phyloP scores from a whole-genome alignment of 495 filamentous ascomycete genomes.

The Annulohypoxylon stygium region DNA sequence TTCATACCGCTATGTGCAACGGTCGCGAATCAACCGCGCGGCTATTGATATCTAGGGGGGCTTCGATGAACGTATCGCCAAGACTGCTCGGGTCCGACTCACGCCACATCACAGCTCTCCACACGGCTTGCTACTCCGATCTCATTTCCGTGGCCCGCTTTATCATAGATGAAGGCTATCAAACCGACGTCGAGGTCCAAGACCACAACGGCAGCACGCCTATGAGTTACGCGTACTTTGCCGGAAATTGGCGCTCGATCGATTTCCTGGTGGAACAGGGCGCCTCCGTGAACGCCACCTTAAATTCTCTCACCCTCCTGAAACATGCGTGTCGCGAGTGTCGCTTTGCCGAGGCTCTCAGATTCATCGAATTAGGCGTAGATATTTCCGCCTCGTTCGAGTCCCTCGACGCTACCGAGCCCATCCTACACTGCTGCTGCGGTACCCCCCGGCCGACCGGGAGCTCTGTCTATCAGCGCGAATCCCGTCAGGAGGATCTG shows the following conservation, averaged over 20 bases:
- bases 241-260: slow-evolving; percentile 50
- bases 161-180: slow-evolving; percentile 47
- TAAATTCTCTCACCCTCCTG: slow-evolving; percentile 51
- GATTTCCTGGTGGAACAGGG: slow-evolving; percentile 51
- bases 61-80: slow-evolving; percentile 44
- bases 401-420: slow-evolving; percentile 26
- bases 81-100: not conserved
- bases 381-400: slow-evolving; percentile 48
- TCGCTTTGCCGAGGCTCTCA: slow-evolving; percentile 49
- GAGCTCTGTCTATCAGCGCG: slow-evolving; percentile 6
- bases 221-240: slow-evolving; percentile 54
- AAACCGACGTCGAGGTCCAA: slow-evolving; percentile 46
- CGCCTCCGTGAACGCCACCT: slow-evolving; percentile 52
- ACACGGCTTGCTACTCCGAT: slow-evolving; percentile 30
- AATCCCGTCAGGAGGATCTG: slow-evolving; percentile 3
- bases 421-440: slow-evolving; percentile 50
- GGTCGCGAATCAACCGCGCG: slow-evolving; percentile 48
- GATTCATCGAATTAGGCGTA: slow-evolving; percentile 53
- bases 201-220: slow-evolving; percentile 53
- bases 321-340: slow-evolving; percentile 55
- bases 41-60: slow-evolving; percentile 52
- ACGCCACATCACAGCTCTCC: slow-evolving; percentile 35
- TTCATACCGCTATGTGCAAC: slow-evolving; percentile 57
- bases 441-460: slow-evolving; percentile 36
- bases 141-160: not conserved